A percentile compares a stretch with the other conserved stretches of the same genome.
Evolutionary conservation across 345 rosid genomes (phyloP).

Genomic region (Abelmoschus esculentus): DNA sequence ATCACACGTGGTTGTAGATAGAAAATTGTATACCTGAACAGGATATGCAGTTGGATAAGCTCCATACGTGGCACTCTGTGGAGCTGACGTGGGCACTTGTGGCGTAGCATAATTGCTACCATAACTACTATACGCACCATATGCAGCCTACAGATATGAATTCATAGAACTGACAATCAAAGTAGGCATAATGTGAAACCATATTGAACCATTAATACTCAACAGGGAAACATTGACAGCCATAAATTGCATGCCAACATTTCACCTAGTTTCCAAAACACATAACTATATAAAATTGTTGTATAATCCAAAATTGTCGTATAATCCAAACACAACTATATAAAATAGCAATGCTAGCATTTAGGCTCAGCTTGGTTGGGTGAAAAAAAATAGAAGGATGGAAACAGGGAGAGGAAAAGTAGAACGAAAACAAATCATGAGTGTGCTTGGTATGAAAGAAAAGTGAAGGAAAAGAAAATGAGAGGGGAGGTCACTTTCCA

Average conservation of each 20-base stretch:
- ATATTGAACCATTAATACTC: neutral
- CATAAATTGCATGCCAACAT: neutral
- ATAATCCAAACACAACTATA: neutral
- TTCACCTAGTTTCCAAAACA: neutral
- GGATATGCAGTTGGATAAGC: slow-evolving; percentile 76
- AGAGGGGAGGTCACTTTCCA: too few species aligned
- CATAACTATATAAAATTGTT: neutral
- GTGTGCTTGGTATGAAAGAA: too few species aligned
- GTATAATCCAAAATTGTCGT: too few species aligned
- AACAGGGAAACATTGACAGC: neutral
- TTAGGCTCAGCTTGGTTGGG: too few species aligned
- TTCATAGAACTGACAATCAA: neutral
- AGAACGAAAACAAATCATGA: too few species aligned
- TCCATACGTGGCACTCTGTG: slow-evolving; percentile 63
- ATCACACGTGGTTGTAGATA: too few species aligned
- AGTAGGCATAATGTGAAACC: neutral
- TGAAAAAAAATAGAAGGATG: too few species aligned
- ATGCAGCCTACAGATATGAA: slow-evolving; percentile 46
- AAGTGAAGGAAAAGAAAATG: too few species aligned
- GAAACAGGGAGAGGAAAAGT: too few species aligned
- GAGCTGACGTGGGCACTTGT: slow-evolving; percentile 59
- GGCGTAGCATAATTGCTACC: slow-evolving; percentile 56
- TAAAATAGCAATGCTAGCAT: neutral
- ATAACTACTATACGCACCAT: slow-evolving; percentile 66
- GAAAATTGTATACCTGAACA: slow-evolving; percentile 43